Percentiles rank a stretch among this genome's conserved stretches.
Evolutionary conservation across 305 asterid species (phyloP).

Genomic region (Fraxinus floribunda): DNA sequence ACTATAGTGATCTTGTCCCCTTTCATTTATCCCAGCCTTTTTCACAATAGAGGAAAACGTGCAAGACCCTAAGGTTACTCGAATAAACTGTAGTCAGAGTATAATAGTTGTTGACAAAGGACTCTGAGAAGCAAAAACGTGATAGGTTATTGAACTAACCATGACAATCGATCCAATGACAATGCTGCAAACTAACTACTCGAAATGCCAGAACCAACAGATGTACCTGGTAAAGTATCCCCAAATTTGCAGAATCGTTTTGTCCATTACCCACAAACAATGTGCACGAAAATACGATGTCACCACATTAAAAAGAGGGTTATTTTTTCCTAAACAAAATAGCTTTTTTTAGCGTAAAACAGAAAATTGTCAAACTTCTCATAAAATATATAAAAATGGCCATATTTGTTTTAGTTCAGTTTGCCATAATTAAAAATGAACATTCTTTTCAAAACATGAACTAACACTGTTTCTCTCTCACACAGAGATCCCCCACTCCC

Average conservation of each 20-base stretch:
- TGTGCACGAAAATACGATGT: not conserved
- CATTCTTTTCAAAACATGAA: not conserved
- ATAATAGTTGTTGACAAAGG: conserved; percentile 3
- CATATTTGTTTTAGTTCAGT: not conserved
- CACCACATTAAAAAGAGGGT: not conserved
- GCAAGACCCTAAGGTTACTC: not conserved
- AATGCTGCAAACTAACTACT: conserved; percentile 13
- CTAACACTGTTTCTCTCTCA: not conserved
- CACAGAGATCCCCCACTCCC: not conserved
- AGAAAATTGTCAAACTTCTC: not conserved
- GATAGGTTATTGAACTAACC: conserved; percentile 7
- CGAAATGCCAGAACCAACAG: not conserved
- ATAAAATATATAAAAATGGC: not conserved
- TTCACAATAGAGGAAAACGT: not conserved
- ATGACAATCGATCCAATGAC: conserved; percentile 4
- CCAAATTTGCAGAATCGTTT: not conserved
- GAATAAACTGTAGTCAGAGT: not conserved
- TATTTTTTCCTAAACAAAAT: not conserved
- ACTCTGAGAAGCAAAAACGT: conserved; percentile 16
- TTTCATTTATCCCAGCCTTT: not conserved
- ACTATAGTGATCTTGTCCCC: not conserved
- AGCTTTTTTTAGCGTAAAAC: not conserved
- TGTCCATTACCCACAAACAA: not conserved
- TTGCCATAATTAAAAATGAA: not conserved
- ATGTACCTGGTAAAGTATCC: not conserved